A percentile compares a stretch with the other conserved stretches of the same genome.
Evolutionary conservation across 2,329 filamentous ascomycete genomes (phyloP).

Genomic region (Anthostomella pinea): DNA sequence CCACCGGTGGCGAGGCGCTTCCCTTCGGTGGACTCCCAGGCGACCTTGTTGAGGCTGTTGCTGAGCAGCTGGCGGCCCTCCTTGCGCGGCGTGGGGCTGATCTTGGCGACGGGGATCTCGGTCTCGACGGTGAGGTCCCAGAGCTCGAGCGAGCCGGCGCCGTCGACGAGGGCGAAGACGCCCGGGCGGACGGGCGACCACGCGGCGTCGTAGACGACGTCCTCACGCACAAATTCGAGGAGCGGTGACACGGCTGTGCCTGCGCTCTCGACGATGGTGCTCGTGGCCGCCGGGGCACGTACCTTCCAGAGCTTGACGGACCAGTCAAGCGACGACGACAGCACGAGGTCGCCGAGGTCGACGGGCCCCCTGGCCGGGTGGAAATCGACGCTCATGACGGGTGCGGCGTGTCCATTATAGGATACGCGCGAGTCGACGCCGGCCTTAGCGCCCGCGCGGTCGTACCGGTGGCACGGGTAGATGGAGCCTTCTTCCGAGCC

Average conservation of each 20-base stretch:
- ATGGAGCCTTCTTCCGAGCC: constrained; percentile 96
- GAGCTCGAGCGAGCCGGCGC: constrained; percentile 85
- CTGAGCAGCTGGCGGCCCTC: constrained; percentile 68
- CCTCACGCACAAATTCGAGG: constrained; percentile 88
- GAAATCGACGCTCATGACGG: constrained; percentile 94
- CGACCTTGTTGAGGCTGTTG: constrained; percentile 87
- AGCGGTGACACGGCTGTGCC: constrained; percentile 66
- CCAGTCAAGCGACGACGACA: constrained; percentile 94
- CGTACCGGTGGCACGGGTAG: constrained; percentile 94
- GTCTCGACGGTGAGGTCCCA: constrained; percentile 94
- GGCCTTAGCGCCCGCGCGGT: constrained; percentile 94
- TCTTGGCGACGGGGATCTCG: constrained; percentile 83
- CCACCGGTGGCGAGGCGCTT: constrained; percentile 85
- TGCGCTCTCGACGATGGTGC: constrained; percentile 49
- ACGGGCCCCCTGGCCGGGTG: constrained; percentile 89
- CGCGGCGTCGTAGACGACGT: constrained; percentile 91
- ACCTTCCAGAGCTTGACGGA: constrained; percentile 97
- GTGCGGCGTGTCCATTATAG: constrained; percentile 87
- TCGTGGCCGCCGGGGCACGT: constrained; percentile 72
- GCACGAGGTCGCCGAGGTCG: constrained; percentile 88
- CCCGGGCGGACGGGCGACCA: constrained; percentile 95
- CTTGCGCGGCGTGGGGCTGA: constrained; percentile 64
- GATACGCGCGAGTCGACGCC: constrained; percentile 86
- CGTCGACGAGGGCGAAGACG: constrained; percentile 92
- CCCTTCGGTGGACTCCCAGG: constrained; percentile 90